A percentile compares a stretch with the other conserved stretches of the same genome.
Conservation (phyloP, 2,329 filamentous ascomycete genomes). For the Apiospora arundinis region DNA sequence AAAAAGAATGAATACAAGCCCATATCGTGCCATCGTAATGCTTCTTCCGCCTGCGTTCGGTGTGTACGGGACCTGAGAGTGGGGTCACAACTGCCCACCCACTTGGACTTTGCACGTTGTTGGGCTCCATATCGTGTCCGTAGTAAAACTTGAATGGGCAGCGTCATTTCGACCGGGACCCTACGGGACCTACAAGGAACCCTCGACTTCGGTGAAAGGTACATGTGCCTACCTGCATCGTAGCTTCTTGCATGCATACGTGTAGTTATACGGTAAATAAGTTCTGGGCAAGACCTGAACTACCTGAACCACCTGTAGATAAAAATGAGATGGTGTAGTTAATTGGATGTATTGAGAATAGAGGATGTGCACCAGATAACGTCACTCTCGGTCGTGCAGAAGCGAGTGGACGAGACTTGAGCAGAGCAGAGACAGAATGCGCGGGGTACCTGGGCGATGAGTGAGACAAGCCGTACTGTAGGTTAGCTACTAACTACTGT, state of each 20-base stretch:
- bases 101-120: background rate
- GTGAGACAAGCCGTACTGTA: background rate
- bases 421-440: background rate
- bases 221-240: too few relatives aligned
- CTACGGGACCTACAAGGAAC: background rate
- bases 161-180: background rate
- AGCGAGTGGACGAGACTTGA: background rate
- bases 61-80: background rate
- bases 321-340: too few relatives aligned
- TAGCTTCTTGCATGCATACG: background rate
- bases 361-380: slow-evolving; percentile 4
- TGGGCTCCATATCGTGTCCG: slow-evolving; percentile 6
- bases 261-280: background rate
- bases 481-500: background rate
- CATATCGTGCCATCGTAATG: slow-evolving; percentile 3
- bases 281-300: background rate
- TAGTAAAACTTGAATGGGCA: slow-evolving; percentile 5
- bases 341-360: too few relatives aligned
- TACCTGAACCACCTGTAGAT: too few relatives aligned
- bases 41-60: background rate
- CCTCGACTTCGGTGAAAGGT: background rate
- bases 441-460: slow-evolving; percentile 9
- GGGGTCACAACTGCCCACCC: slow-evolving; percentile 9
- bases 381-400: background rate
- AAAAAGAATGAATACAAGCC: slow-evolving; percentile 14